These are phyloP conservation scores for Ceratocystis smalleyi DNA, from an alignment of 2,329 filamentous ascomycete species.

Conservation along the genomic window DNA sequence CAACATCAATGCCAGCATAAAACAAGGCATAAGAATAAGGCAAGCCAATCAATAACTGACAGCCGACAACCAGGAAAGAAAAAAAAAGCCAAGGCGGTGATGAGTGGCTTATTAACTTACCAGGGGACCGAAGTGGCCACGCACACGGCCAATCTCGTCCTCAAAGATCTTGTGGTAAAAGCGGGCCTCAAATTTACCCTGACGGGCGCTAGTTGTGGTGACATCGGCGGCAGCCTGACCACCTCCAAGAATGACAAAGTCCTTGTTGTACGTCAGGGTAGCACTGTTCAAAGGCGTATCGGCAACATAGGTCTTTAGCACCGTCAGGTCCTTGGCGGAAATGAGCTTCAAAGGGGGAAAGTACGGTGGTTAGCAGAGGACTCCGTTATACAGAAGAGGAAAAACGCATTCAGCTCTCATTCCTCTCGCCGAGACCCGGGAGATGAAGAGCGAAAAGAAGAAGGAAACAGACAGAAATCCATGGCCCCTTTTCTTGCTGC, in stretches of 20 bases:
- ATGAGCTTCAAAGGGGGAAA: slow-evolving; percentile 42
- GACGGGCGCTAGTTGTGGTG: slow-evolving; percentile 79
- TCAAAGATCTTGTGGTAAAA: slow-evolving; percentile 99
- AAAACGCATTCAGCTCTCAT: neutral
- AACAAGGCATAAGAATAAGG: too few species aligned
- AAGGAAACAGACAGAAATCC: too few species aligned
- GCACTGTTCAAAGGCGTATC: slow-evolving; percentile 96
- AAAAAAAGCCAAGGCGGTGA: neutral
- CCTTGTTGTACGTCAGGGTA: slow-evolving; percentile 84
- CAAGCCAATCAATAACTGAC: too few species aligned
- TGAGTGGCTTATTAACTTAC: slow-evolving; percentile 22
- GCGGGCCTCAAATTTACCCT: slow-evolving; percentile 97
- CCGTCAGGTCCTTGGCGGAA: slow-evolving; percentile 68
- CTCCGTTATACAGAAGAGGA: neutral
- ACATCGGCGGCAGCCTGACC: slow-evolving; percentile 98
- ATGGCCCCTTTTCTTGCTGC: too few species aligned
- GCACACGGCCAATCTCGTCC: slow-evolving; percentile 93
- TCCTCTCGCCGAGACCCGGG: too few species aligned
- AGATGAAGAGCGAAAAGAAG: too few species aligned
- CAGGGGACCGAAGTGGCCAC: slow-evolving; percentile 90
- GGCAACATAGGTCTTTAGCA: slow-evolving; percentile 81
- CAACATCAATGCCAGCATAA: neutral
- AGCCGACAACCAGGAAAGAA: neutral
- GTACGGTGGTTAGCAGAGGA: neutral
- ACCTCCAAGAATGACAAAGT: slow-evolving; percentile 94